A percentile compares a stretch with the other conserved stretches of the same genome.
Evolutionary conservation across 148 eudicot species (phyloP).

Genomic region (Vaccinium vitisidaea): DNA sequence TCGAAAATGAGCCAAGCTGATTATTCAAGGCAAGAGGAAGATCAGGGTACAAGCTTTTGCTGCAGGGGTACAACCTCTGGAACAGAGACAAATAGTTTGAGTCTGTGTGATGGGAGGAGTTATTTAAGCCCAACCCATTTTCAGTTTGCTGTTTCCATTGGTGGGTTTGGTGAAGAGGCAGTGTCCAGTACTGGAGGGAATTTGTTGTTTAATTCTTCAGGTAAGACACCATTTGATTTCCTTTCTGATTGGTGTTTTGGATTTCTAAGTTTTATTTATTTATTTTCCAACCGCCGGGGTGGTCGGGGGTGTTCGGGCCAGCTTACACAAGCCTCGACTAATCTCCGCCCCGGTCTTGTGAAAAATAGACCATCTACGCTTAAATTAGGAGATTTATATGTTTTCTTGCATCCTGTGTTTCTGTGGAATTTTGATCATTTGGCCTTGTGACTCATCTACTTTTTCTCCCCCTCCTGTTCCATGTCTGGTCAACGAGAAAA

Average conservation of each 20-base stretch:
- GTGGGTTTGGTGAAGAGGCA: slow-evolving; percentile 9
- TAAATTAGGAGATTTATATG: no score
- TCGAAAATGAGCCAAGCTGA: slow-evolving; percentile 16
- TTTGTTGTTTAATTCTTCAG: neutral
- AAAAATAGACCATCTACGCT: no score
- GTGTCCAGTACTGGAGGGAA: neutral
- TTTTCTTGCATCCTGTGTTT: neutral
- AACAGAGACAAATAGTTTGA: neutral
- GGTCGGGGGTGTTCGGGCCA: no score
- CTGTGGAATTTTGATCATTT: neutral
- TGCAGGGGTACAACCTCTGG: neutral
- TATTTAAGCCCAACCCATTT: slow-evolving; percentile 8
- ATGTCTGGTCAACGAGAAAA: neutral
- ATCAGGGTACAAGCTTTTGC: slow-evolving; percentile 2
- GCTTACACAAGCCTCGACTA: no score
- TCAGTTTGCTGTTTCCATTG: slow-evolving; percentile 27
- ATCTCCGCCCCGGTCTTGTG: no score
- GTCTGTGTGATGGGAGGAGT: slow-evolving; percentile 3
- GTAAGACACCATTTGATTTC: slow-evolving; percentile 31
- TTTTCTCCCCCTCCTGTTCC: neutral
- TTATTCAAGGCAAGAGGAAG: neutral
- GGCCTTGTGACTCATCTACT: neutral
- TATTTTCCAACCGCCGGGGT: no score
- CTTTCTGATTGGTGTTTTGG: slow-evolving; percentile 27
- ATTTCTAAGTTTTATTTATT: neutral